Evolutionary conservation across 371 early-diverging fungal species (phyloP), one percentile per base, ranked within the genome.

Genomic region (Mucor piriformis): DNA sequence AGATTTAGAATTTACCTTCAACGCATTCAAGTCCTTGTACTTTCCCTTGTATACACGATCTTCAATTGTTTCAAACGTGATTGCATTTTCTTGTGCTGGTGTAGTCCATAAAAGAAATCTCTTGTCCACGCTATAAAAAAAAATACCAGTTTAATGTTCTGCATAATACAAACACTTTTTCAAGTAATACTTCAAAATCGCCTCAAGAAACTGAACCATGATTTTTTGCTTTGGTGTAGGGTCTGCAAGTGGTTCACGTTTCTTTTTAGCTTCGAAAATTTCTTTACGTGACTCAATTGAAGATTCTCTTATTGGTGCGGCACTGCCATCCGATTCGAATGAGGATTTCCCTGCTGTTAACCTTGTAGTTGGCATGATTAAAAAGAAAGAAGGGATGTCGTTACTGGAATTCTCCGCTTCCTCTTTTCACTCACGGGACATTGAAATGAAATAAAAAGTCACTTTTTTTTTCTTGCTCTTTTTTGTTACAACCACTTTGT

Each of bases 1-100:
- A n/a, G n/a, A n/a, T n/a, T n/a, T n/a, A n/a, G n/a, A n/a, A n/a
- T n/a, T n/a, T 60, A 69, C 69, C 61, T 64, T 57, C 6, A 69
- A 58, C 3, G 54, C 43, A 25, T 25, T 18, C 13, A 69, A 23
- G 50, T 61, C 55, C 46, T 64, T 53, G 35, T 61, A 69, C 54
- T 60, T 56, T 23, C 50, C 51, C 35, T 61, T 61, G 37, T 60
- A 61, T 23, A 59, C 55, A 32, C 65, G 64, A 40, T 64, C 58
- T 37, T 61, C 20, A 43, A 69, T 55, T 13, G 40, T 34, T 15
- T 64, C 64, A 15, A 64, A 23, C 13, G 35, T 38, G 50, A 54
- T 33, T 7, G 46, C 10, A 7, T 8, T 24, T 3, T 49, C 25
- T 24, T 38, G 21, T 16, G 11, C 3, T 8, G 27, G 18, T 34